Percentiles rank a stretch among this genome's conserved stretches.
Evolutionary conservation across 768 basidiomycete genomes (phyloP).

Genomic region (Tricholoma bakamatsutake): DNA sequence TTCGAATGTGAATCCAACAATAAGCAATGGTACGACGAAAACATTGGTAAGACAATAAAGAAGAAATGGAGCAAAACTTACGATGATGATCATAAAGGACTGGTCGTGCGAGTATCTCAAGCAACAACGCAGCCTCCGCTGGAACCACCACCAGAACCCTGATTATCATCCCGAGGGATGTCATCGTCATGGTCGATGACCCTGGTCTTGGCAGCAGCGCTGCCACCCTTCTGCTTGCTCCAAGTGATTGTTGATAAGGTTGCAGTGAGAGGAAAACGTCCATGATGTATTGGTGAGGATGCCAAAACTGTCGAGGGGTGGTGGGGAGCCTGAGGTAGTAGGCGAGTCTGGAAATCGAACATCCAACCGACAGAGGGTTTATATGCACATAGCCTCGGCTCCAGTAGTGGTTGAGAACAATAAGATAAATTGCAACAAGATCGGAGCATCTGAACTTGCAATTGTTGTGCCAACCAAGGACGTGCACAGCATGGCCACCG

Average conservation of each 20-base stretch:
- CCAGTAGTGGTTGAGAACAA: no score
- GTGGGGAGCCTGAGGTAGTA: background rate
- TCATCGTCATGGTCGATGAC: background rate
- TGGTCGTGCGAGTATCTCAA: slow-evolving; percentile 4
- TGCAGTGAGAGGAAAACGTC: slow-evolving; percentile 4
- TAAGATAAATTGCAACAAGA: no score
- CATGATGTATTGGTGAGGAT: slow-evolving; percentile 1
- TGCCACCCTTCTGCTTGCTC: no score
- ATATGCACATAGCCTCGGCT: background rate
- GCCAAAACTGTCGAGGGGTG: background rate
- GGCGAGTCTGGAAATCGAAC: background rate
- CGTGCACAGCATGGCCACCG: no score
- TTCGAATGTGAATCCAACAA: background rate
- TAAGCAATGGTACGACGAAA: background rate
- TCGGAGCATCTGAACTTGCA: no score
- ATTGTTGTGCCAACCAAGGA: no score
- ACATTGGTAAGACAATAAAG: background rate
- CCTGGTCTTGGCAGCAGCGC: no score
- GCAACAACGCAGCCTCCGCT: slow-evolving; percentile 6
- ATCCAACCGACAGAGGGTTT: background rate
- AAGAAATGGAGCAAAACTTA: background rate
- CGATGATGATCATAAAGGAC: background rate
- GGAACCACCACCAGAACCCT: background rate
- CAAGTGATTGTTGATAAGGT: background rate
- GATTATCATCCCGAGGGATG: no score